Base-by-base conservation (phyloP, 805 yeast species). In the Kodamaea fukazawae region DNA sequence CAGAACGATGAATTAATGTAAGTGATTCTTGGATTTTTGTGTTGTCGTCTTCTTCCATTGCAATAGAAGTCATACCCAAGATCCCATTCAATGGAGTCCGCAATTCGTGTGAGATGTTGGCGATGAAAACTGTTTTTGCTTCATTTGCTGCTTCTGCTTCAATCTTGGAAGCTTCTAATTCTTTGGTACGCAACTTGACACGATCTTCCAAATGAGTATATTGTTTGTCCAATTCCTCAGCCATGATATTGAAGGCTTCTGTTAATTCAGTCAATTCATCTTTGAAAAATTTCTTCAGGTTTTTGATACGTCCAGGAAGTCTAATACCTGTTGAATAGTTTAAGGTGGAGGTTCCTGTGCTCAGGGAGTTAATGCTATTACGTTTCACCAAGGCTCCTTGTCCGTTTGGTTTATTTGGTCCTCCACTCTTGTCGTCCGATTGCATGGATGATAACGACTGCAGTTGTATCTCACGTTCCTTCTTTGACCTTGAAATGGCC, bases 71-170 rank as follows among this genome's bases (percentile, higher is more conserved):
- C 90, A 91, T 86, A 47, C 98, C 98, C 40, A 93, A 67, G 30
- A 93, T 93, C 57, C 99, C 99, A 60, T 93, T 93, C 46, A 93
- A 69, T 1, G 99, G 99, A 0, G 98, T 93, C 51, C 98, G 77
- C 55, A 93, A 71, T 65, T 93, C 99, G 60, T 88, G 96, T 0
- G 96, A 86, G 12, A 88, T 89, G 50, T 90, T 86, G 2, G 96
- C 96, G 53, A 88, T 83, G 57, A 88, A 88, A 5, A 87, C 89
- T 0, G 98, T 90, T 56, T 93, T 93, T 2, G 98, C 96, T 51
- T 93, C 97, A 60, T 91, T 91, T 1, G 99, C 99, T 20, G 84
- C 79, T 63, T 91, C 97, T 0, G 96, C 97, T 56, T 83, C 86
- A 22, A 84, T 75, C 51, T 87, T 86, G 7, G 96, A 93, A 1